Evolutionary conservation across 169 alveolate species (phyloP).

Genomic region (Amoebophrya sp.): DNA sequence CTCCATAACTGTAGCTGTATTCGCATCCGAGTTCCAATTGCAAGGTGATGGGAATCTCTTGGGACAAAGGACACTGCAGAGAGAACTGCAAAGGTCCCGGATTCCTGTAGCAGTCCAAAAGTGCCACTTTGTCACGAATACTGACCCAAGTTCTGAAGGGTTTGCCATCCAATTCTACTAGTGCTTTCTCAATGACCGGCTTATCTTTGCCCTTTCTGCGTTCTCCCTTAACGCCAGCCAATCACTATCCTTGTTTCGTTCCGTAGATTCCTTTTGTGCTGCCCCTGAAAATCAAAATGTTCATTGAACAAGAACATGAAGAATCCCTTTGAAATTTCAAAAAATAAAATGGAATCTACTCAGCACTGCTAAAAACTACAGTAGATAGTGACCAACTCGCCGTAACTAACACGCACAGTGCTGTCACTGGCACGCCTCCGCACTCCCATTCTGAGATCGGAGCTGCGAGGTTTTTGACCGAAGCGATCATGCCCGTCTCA

Average conservation of each 20-base stretch:
- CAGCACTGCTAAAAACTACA: no score
- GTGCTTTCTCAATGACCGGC: conserved; percentile 43
- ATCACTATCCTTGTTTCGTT: no score
- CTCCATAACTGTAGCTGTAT: no score
- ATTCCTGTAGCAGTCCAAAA: not conserved
- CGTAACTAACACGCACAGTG: conserved; percentile 42
- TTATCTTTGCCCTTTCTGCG: conserved; percentile 50
- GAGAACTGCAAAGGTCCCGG: conserved; percentile 10
- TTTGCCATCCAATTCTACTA: conserved; percentile 38
- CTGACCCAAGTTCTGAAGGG: not conserved
- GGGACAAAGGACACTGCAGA: not conserved
- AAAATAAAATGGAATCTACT: no score
- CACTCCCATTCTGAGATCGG: conserved; percentile 43
- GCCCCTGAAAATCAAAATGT: no score
- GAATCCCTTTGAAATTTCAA: no score
- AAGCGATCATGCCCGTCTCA: conserved; percentile 44
- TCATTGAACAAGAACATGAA: no score
- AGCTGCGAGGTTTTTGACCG: conserved; percentile 41
- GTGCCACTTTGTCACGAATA: not conserved
- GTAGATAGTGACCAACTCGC: no score
- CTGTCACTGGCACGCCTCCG: conserved; percentile 47
- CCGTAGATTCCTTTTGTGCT: no score
- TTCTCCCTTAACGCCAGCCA: no score
- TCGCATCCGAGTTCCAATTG: conserved; percentile 7
- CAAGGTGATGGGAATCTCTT: not conserved